Evolutionary conservation across 495 filamentous ascomycete species (phyloP).

Genomic region (Entonaema liquescens): DNA sequence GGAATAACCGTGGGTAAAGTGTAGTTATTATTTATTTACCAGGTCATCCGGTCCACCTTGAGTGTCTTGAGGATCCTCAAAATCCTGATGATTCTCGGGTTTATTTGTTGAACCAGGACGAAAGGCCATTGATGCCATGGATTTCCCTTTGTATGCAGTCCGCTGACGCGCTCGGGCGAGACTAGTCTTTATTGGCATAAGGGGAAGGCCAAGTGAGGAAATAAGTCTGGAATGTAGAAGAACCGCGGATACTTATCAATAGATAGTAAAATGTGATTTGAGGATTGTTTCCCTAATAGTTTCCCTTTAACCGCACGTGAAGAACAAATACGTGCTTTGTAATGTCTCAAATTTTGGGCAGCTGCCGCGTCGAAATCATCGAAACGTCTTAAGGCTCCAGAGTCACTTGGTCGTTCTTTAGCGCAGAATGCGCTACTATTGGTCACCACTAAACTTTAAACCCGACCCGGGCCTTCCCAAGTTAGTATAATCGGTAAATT

Average conservation of each 20-base stretch:
- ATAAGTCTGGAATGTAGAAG: slow-evolving; percentile 26
- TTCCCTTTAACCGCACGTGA: neutral
- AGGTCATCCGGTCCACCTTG: slow-evolving; percentile 17
- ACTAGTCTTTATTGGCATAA: slow-evolving; percentile 47
- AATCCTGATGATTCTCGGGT: neutral
- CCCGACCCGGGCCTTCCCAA: slow-evolving; percentile 16
- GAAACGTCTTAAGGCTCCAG: slow-evolving; percentile 21
- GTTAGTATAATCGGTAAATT: slow-evolving; percentile 6
- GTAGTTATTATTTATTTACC: slow-evolving; percentile 8
- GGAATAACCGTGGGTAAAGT: slow-evolving; percentile 19
- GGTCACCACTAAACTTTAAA: slow-evolving; percentile 8
- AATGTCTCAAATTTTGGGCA: slow-evolving; percentile 33
- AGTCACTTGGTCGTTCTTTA: slow-evolving; percentile 14
- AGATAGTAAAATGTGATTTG: neutral
- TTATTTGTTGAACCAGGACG: slow-evolving; percentile 6
- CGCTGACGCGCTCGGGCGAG: slow-evolving; percentile 44
- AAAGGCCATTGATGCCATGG: slow-evolving; percentile 5
- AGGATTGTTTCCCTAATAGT: neutral
- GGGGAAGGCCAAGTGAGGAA: slow-evolving; percentile 17
- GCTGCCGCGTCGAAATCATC: slow-evolving; percentile 24
- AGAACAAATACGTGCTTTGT: slow-evolving; percentile 13
- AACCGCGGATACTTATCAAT: slow-evolving; percentile 7
- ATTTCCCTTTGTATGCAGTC: slow-evolving; percentile 27
- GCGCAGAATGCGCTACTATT: slow-evolving; percentile 5
- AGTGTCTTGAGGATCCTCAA: neutral